Evolutionary conservation across 805 yeast species (phyloP).

Genomic region (Lachancea waltii): DNA sequence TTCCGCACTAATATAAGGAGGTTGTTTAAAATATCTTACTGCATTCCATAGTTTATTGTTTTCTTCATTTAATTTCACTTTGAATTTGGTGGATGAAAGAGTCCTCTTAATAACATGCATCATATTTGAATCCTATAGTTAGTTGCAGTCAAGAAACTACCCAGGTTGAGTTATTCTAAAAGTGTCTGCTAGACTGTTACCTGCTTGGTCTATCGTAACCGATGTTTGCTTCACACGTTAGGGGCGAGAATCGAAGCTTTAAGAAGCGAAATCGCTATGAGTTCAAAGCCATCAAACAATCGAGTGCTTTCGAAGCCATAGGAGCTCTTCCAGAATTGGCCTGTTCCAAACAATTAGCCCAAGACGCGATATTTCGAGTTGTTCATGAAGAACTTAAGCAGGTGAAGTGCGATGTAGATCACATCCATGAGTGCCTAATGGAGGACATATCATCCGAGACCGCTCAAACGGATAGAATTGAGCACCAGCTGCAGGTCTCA

Average conservation of each 20-base stretch:
- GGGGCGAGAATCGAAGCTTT: constrained; percentile 2
- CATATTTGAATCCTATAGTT: too few species aligned
- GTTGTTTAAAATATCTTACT: too few species aligned
- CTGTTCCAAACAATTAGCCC: constrained; percentile 13
- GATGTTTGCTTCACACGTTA: too few species aligned
- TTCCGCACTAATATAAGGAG: too few species aligned
- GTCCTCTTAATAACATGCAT: too few species aligned
- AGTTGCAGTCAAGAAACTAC: too few species aligned
- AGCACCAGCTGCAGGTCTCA: constrained; percentile 20
- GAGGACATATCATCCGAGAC: constrained; percentile 30
- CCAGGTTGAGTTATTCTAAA: too few species aligned
- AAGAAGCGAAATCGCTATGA: constrained; percentile 8
- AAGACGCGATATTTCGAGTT: constrained; percentile 20
- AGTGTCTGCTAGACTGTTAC: too few species aligned
- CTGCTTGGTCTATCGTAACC: too few species aligned
- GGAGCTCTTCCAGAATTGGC: constrained; percentile 14
- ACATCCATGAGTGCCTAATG: constrained; percentile 18
- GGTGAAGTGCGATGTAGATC: constrained; percentile 17
- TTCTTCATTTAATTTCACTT: too few species aligned
- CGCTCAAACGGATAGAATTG: constrained; percentile 24
- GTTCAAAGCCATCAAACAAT: constrained; percentile 13
- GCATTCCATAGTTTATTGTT: too few species aligned
- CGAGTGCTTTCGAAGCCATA: constrained; percentile 16
- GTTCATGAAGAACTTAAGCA: constrained; percentile 20
- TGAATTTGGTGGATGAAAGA: too few species aligned